phyloP scores from a whole-genome alignment of 2,329 filamentous ascomycete species.

The Thielaviopsis musarum region DNA sequence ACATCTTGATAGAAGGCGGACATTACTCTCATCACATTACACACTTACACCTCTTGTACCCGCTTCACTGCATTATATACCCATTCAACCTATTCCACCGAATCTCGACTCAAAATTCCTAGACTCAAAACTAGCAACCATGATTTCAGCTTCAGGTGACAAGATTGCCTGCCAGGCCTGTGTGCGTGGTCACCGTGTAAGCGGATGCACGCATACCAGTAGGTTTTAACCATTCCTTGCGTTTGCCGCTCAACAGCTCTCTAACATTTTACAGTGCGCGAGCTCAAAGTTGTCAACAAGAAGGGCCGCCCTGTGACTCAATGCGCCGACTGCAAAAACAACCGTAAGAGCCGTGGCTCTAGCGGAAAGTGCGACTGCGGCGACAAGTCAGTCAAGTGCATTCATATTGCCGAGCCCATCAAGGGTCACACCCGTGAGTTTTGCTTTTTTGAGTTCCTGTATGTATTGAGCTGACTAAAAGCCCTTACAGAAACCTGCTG shows the following conservation, averaged over 20 bases:
- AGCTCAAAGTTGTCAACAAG: constrained; percentile 87
- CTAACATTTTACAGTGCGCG: constrained; percentile 48
- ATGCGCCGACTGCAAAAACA: constrained; percentile 88
- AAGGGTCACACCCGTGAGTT: constrained; percentile 43
- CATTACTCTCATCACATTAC: not conserved
- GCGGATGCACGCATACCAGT: constrained; percentile 95
- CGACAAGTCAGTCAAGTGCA: constrained; percentile 66
- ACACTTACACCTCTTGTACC: not conserved
- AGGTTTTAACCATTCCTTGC: constrained; percentile 28
- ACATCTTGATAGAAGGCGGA: not conserved
- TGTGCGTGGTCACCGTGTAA: constrained; percentile 94
- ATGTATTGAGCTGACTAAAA: not conserved
- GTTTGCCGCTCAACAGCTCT: not conserved
- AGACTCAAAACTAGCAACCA: not conserved
- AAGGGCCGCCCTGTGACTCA: constrained; percentile 95
- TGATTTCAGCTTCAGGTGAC: constrained; percentile 42
- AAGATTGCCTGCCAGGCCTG: constrained; percentile 98
- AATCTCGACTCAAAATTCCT: not conserved
- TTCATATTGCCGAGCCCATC: constrained; percentile 38
- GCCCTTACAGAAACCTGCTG: constrained; percentile 42
- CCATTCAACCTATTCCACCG: not conserved
- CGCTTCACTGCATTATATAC: not conserved
- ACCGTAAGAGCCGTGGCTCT: constrained; percentile 88
- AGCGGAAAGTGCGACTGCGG: constrained; percentile 96
- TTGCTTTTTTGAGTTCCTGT: not conserved